A percentile compares a stretch with the other conserved stretches of the same genome.
Evolutionary conservation across 2,329 filamentous ascomycete species (phyloP).

Genomic region (Cercospora janseana): DNA sequence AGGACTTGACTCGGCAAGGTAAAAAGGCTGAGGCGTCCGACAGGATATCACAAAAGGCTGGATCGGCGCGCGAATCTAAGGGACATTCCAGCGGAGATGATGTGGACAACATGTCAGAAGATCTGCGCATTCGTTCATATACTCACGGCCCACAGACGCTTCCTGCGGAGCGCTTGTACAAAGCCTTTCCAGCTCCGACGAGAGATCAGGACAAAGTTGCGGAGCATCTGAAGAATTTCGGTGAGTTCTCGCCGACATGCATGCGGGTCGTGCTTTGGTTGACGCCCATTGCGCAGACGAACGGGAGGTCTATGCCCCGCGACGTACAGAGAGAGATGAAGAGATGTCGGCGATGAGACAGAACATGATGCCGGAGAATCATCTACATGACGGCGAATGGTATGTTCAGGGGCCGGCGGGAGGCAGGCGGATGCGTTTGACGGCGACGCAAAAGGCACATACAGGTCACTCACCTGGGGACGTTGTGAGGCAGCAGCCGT

Average conservation of each 20-base stretch:
- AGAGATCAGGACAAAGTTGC: constrained; percentile 10
- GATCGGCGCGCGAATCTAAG: no score
- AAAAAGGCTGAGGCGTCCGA: no score
- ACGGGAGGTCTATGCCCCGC: background rate
- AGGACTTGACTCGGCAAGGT: no score
- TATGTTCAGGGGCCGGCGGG: constrained; percentile 6
- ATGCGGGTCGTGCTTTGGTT: background rate
- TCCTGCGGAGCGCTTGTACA: constrained; percentile 4
- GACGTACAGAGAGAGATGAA: background rate
- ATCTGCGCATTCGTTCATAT: constrained; percentile 19
- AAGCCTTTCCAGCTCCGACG: constrained; percentile 8
- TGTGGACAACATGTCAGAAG: constrained; percentile 19
- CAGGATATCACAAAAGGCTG: no score
- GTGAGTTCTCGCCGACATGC: constrained; percentile 1
- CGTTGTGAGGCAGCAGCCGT: no score
- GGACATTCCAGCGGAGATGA: background rate
- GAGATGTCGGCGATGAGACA: constrained; percentile 4
- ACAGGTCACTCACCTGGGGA: no score
- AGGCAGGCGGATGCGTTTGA: background rate
- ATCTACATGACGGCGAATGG: background rate
- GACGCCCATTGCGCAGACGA: constrained; percentile 10
- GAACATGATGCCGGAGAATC: background rate
- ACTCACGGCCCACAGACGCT: background rate
- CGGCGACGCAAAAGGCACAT: background rate
- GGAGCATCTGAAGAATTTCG: constrained; percentile 12